These are phyloP conservation scores for Sporothrix schenckii DNA, from an alignment of 2,329 filamentous ascomycete genomes.

Conservation along the genomic window DNA sequence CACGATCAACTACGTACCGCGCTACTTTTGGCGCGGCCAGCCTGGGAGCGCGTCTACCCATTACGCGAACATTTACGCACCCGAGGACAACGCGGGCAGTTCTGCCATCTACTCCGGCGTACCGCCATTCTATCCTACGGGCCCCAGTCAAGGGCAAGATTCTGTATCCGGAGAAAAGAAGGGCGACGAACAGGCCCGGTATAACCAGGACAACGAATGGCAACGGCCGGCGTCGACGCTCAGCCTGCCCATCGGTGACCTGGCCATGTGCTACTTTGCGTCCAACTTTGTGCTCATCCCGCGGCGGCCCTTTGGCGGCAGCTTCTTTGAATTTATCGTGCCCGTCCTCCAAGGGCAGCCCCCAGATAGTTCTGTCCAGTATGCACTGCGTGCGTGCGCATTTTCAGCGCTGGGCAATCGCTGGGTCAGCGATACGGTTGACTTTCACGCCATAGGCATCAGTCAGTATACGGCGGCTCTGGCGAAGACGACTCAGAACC, in stretches of 20 bases:
- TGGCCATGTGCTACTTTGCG: conserved; percentile 62
- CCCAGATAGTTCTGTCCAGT: not conserved
- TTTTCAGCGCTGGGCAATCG: conserved; percentile 12
- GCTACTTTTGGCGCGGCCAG: conserved; percentile 7
- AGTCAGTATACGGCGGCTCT: conserved; percentile 3
- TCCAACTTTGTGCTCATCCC: conserved; percentile 63
- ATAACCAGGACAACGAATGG: not conserved
- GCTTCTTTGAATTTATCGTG: conserved; percentile 60
- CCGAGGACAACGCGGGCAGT: not conserved
- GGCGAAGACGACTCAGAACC: not conserved
- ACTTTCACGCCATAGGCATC: not conserved
- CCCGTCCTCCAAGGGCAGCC: not conserved
- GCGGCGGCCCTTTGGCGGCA: conserved; percentile 51
- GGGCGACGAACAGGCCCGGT: not conserved
- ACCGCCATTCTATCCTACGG: not conserved
- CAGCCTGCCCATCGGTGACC: conserved; percentile 56
- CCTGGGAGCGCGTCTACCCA: not conserved
- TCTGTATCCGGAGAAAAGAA: not conserved
- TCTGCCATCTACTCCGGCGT: not conserved
- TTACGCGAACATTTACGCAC: not conserved
- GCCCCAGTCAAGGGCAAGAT: not conserved
- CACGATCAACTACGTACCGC: not conserved
- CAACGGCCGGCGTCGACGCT: conserved; percentile 39
- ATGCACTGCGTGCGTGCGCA: not conserved
- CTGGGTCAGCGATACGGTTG: conserved; percentile 14